A percentile compares a stretch with the other conserved stretches of the same genome.
Conservation (phyloP, 352 stramenopile species). For the Phytophthora pinifolia region DNA sequence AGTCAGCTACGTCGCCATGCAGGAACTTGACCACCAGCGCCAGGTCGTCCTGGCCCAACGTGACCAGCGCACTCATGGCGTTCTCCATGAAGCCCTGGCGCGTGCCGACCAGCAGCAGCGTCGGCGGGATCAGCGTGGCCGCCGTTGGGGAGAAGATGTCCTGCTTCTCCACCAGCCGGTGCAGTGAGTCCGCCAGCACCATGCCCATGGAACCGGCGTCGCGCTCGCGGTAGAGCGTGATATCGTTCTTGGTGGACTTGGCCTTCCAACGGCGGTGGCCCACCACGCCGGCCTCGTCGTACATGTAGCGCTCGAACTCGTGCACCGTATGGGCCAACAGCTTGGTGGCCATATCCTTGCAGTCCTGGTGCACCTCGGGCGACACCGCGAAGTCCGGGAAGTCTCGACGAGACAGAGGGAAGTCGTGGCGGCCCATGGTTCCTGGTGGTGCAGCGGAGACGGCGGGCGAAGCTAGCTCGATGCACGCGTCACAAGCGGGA, state of each 20-base stretch:
- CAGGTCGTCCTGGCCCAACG: slow-evolving; percentile 40
- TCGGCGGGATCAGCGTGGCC: slow-evolving; percentile 26
- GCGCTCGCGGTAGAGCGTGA: slow-evolving; percentile 44
- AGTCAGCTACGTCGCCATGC: slow-evolving; percentile 39
- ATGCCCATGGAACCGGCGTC: slow-evolving; percentile 30
- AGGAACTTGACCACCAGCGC: slow-evolving; percentile 45
- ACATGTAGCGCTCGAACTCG: slow-evolving; percentile 47
- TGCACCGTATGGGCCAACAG: slow-evolving; percentile 49
- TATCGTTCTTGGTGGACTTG: slow-evolving; percentile 32
- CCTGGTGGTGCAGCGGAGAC: background rate
- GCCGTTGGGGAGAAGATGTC: slow-evolving; percentile 24
- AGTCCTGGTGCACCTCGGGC: slow-evolving; percentile 34
- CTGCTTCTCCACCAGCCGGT: slow-evolving; percentile 22
- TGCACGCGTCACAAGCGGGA: slow-evolving; percentile 9
- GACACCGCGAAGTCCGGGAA: slow-evolving; percentile 43
- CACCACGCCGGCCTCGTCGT: slow-evolving; percentile 32
- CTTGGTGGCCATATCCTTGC: slow-evolving; percentile 39
- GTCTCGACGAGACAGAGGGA: slow-evolving; percentile 45
- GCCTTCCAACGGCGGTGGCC: slow-evolving; percentile 38
- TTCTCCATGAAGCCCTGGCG: slow-evolving; percentile 45
- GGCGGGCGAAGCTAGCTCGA: background rate
- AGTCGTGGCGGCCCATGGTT: slow-evolving; percentile 28
- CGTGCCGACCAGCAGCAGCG: slow-evolving; percentile 39
- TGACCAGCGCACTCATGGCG: slow-evolving; percentile 41
- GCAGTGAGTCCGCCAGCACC: slow-evolving; percentile 19